Percentiles rank a stretch among this genome's conserved stretches.
Evolutionary conservation across 2,329 filamentous ascomycete genomes (phyloP).

Genomic region (Mycocentrospora acerina): DNA sequence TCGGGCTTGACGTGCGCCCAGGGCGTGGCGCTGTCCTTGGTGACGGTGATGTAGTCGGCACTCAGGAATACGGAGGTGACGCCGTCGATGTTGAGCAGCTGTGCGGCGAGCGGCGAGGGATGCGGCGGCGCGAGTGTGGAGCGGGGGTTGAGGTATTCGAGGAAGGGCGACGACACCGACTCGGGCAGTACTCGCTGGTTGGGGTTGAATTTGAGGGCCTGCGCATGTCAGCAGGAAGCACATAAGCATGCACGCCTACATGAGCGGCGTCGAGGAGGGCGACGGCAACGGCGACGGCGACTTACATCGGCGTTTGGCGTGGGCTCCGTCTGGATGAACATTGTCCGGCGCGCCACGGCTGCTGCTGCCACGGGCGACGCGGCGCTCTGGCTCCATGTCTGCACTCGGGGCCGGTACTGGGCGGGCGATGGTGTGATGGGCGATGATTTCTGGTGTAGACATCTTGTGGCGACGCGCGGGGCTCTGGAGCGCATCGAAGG

Average conservation of each 20-base stretch:
- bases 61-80: slow-evolving; percentile 96
- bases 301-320: slow-evolving; percentile 88
- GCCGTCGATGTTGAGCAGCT: slow-evolving; percentile 90
- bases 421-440: slow-evolving; percentile 34
- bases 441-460: slow-evolving; percentile 36
- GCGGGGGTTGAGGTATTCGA: slow-evolving; percentile 89
- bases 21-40: slow-evolving; percentile 81
- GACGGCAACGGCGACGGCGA: not conserved
- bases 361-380: slow-evolving; percentile 9
- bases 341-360: slow-evolving; percentile 62
- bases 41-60: slow-evolving; percentile 93
- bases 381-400: slow-evolving; percentile 23
- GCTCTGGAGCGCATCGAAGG: slow-evolving; percentile 23
- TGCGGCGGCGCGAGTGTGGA: slow-evolving; percentile 86
- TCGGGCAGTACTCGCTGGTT: slow-evolving; percentile 84
- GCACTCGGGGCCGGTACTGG: slow-evolving; percentile 32
- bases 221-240: slow-evolving; percentile 14
- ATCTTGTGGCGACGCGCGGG: slow-evolving; percentile 34
- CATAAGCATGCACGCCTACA: too few relatives aligned
- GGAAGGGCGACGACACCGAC: slow-evolving; percentile 70
- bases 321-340: slow-evolving; percentile 96
- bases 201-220: slow-evolving; percentile 88
- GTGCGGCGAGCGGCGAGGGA: slow-evolving; percentile 85
- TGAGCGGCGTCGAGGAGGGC: too few relatives aligned
- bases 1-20: slow-evolving; percentile 97